Base-by-base conservation (phyloP, 1,284 basidiomycete genomes). In the Irpex sp. region DNA sequence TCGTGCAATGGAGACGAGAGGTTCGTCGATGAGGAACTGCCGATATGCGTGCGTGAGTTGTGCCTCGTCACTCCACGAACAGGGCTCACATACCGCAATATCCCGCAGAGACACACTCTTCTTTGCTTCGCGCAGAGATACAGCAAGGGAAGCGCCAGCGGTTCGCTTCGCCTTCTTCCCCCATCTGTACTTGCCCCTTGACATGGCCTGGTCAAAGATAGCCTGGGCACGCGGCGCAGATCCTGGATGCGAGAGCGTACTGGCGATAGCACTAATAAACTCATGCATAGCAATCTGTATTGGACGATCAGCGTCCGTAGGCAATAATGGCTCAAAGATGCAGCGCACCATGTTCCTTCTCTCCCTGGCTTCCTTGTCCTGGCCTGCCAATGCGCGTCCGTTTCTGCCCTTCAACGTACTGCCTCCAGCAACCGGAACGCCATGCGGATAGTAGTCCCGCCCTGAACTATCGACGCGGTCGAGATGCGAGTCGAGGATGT, bases 111-210 rank as follows among this genome's bases (percentile, higher is more conserved):
- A 83, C 69, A 90, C 87, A 51, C 86, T 84, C 64, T 84, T 85
- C 68, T 79, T 82, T 62, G 81, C 80, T 75, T 91, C 88, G 57
- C 90, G 85, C 40, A 91, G 77, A 5, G 89, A 86, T 62, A 92
- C 79, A 21, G 84, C 81, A 37, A 92, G 77, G 48, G 85, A 82
- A 2, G 87, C 88, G 11, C 85, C 90, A 0, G 88, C 87, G 17
- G 83, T 79, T 48, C 85, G 77, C 72, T 83, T 88, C 15, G 90
- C 87, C 67, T 80, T 85, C 57, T 82, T 80, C 36, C 90, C 91
- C 89, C 90, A 92, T 36, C 82, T 82, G 70, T 84, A 87, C 7
- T 76, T 73, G 15, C 82, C 83, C 47, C 77, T 77, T 34, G 74
- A 65, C 83, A 86, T 89, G 21, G 83, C 84, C 67, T 86, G 84